Evolutionary conservation across 163 green algal species (phyloP).

Genomic region (Chlamydomonas reinhardtii): DNA sequence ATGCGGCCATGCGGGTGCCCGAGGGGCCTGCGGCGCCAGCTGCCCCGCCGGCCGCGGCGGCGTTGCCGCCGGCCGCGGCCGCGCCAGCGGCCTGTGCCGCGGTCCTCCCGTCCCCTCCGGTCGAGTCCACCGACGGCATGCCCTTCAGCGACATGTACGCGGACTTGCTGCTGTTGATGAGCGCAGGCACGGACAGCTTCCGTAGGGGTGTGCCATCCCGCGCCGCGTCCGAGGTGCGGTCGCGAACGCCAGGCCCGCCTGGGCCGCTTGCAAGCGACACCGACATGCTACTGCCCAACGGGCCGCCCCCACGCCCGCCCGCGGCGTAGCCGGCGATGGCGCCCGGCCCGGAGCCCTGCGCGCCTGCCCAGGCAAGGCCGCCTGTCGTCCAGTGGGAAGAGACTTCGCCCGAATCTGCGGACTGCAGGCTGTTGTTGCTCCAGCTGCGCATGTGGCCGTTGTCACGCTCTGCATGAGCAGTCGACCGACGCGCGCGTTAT

Average conservation of each 20-base stretch:
- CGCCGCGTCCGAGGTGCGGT: background rate
- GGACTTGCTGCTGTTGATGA: slow-evolving; percentile 10
- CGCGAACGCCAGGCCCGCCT: background rate
- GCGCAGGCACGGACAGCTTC: background rate
- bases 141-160: slow-evolving; percentile 36
- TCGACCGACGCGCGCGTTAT: too few relatives aligned
- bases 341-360: too few relatives aligned
- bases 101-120: background rate
- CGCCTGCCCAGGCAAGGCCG: too few relatives aligned
- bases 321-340: background rate
- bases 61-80: too few relatives aligned
- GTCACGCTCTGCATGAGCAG: slow-evolving; percentile 3
- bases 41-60: background rate
- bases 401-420: slow-evolving; percentile 6
- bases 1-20: background rate
- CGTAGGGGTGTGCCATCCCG: slow-evolving; percentile 19
- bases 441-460: slow-evolving; percentile 22
- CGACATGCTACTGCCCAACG: too few relatives aligned
- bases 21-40: too few relatives aligned
- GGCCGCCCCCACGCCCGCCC: background rate
- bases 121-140: slow-evolving; percentile 8
- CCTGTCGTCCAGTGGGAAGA: background rate
- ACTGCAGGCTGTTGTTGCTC: slow-evolving; percentile 32
- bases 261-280: background rate
- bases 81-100: too few relatives aligned